phyloP scores from a whole-genome alignment of 495 filamentous ascomycete genomes.

The Penicillium goetzii region DNA sequence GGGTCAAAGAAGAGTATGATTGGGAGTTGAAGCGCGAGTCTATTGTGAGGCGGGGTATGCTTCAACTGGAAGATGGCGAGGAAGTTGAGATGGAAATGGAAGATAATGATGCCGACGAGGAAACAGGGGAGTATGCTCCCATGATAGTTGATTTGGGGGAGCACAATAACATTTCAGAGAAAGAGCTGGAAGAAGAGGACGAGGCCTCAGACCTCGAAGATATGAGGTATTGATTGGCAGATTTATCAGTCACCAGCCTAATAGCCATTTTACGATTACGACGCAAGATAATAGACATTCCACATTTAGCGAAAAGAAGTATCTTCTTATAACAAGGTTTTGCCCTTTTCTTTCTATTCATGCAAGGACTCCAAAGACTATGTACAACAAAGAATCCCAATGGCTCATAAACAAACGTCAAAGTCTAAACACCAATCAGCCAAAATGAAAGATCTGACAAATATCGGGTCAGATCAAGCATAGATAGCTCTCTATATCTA shows the following conservation, averaged over 20 bases:
- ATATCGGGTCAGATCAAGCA: background rate
- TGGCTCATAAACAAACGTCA: conserved; percentile 3
- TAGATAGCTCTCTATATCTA: conserved; percentile 18
- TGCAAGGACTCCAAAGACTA: background rate
- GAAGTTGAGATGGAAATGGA: conserved; percentile 76
- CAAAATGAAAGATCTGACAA: background rate
- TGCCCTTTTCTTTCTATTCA: conserved; percentile 1
- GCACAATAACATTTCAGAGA: background rate
- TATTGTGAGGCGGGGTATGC: conserved; percentile 64
- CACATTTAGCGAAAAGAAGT: background rate
- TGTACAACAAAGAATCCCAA: background rate
- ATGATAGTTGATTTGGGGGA: conserved; percentile 65
- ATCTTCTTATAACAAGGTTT: background rate
- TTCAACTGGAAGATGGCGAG: conserved; percentile 77
- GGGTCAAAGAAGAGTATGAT: conserved; percentile 59
- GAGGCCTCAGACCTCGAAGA: conserved; percentile 16
- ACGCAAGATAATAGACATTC: background rate
- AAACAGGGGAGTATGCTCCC: conserved; percentile 85
- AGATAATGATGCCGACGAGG: conserved; percentile 79
- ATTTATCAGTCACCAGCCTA: background rate
- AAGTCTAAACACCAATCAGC: background rate
- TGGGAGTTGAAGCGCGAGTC: conserved; percentile 63
- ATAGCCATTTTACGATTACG: background rate
- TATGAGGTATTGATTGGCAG: conserved; percentile 17
- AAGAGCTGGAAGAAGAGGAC: conserved; percentile 4